phyloP scores from a whole-genome alignment of 2,329 filamentous ascomycete species.

The Alternaria sp. region DNA sequence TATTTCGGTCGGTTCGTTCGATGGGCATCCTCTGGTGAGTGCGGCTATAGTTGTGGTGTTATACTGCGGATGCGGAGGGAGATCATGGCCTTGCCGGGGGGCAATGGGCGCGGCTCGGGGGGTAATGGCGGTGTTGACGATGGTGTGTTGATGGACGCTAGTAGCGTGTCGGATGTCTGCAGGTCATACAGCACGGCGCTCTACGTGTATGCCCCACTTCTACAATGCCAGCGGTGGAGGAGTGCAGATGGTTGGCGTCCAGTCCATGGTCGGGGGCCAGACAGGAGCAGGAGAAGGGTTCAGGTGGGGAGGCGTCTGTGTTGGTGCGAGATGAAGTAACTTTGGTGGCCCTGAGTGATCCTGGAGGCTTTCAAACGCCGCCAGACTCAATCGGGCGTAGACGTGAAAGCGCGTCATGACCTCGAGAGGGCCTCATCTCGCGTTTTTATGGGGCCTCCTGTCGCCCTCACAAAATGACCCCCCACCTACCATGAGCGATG shows the following conservation, averaged over 20 bases:
- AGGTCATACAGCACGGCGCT: slow-evolving; percentile 23
- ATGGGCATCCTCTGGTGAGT: slow-evolving; percentile 44
- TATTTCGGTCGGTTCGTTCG: slow-evolving; percentile 54
- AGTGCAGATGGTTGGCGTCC: slow-evolving; percentile 5
- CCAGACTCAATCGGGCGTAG: slow-evolving; percentile 19
- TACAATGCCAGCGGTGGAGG: slow-evolving; percentile 18
- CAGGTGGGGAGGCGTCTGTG: slow-evolving; percentile 16
- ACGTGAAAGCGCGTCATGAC: slow-evolving; percentile 30
- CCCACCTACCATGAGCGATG: slow-evolving; percentile 32
- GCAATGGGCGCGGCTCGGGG: slow-evolving; percentile 34
- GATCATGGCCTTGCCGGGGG: slow-evolving; percentile 39
- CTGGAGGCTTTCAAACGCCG: slow-evolving; percentile 7
- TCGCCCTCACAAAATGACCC: slow-evolving; percentile 20
- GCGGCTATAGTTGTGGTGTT: slow-evolving; percentile 18
- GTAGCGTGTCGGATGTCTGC: slow-evolving; percentile 14
- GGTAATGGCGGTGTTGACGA: slow-evolving; percentile 27
- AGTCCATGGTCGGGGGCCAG: slow-evolving; percentile 27
- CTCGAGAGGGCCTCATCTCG: slow-evolving; percentile 14
- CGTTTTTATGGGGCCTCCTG: slow-evolving; percentile 15
- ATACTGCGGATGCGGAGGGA: slow-evolving; percentile 21
- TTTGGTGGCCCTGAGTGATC: slow-evolving; percentile 23
- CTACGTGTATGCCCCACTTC: slow-evolving; percentile 16
- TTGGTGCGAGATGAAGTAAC: slow-evolving; percentile 23
- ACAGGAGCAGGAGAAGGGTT: slow-evolving; percentile 17
- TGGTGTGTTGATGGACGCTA: slow-evolving; percentile 27